Evolutionary conservation across 2,329 filamentous ascomycete species (phyloP).

Genomic region (Penicillium sp.): DNA sequence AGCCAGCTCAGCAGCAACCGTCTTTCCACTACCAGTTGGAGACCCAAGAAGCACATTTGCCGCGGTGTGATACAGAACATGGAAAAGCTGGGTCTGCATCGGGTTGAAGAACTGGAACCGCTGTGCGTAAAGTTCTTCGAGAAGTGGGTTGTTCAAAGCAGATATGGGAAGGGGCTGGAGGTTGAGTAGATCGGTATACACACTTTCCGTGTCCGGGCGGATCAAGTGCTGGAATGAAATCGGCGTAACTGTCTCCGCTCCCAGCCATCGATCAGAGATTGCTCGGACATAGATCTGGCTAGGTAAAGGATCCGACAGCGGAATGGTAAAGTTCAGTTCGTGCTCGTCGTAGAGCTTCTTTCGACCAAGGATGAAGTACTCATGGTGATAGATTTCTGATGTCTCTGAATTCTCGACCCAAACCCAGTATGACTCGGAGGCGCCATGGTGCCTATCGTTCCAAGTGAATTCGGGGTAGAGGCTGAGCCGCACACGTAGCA

Average conservation of each 20-base stretch:
- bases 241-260: conserved; percentile 91
- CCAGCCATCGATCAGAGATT: conserved; percentile 94
- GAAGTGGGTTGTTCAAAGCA: conserved; percentile 81
- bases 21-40: conserved; percentile 96
- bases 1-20: conserved; percentile 89
- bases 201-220: conserved; percentile 93
- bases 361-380: conserved; percentile 91
- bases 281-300: conserved; percentile 95
- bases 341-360: conserved; percentile 95
- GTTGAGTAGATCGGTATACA: conserved; percentile 92
- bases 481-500: conserved; percentile 85
- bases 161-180: conserved; percentile 86
- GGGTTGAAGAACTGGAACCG: conserved; percentile 98
- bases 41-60: conserved; percentile 94
- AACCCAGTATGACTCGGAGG: conserved; percentile 95
- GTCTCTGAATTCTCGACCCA: conserved; percentile 99
- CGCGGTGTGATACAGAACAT: conserved; percentile 89
- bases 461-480: conserved; percentile 89
- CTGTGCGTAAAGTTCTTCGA: conserved; percentile 87
- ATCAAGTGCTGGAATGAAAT: conserved; percentile 98
- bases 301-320: conserved; percentile 87
- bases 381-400: conserved; percentile 95
- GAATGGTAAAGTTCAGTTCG: conserved; percentile 97
- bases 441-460: conserved; percentile 93
- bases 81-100: conserved; percentile 99